These are phyloP conservation scores for Suillus subluteus DNA, from an alignment of 768 basidiomycete species.

Conservation along the genomic window DNA sequence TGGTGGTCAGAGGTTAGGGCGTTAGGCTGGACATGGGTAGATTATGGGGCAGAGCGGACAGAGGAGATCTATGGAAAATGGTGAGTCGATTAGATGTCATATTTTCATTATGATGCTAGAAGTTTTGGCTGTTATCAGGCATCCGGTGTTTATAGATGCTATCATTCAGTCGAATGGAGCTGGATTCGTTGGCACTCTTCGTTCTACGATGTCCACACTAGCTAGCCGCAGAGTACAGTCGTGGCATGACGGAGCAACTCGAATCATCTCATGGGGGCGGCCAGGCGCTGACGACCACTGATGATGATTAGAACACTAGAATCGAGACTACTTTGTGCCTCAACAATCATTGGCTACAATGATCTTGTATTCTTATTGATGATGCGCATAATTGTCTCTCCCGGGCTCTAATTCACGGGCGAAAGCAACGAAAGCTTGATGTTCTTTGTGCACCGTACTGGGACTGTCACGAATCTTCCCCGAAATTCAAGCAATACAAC, in stretches of 20 bases:
- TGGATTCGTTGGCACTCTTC: slow-evolving; percentile 74
- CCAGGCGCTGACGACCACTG: slow-evolving; percentile 60
- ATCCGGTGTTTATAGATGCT: slow-evolving; percentile 74
- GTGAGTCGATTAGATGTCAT: slow-evolving; percentile 33
- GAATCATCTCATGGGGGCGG: slow-evolving; percentile 61
- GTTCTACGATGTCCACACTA: slow-evolving; percentile 71
- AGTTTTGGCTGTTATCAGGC: slow-evolving; percentile 43
- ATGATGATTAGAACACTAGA: not conserved
- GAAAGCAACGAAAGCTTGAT: too few species aligned
- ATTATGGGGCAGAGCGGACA: slow-evolving; percentile 48
- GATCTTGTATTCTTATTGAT: not conserved
- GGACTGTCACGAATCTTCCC: too few species aligned
- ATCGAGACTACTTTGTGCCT: not conserved
- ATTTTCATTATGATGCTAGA: not conserved
- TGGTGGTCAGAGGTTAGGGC: slow-evolving; percentile 58
- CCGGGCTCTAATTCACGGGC: slow-evolving; percentile 47
- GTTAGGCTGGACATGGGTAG: slow-evolving; percentile 54
- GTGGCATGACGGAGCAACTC: slow-evolving; percentile 60
- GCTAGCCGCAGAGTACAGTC: slow-evolving; percentile 65
- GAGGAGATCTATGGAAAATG: slow-evolving; percentile 50
- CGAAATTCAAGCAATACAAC: not conserved
- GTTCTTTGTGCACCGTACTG: slow-evolving; percentile 47
- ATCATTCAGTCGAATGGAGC: slow-evolving; percentile 66
- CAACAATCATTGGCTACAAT: not conserved
- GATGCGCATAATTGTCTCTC: slow-evolving; percentile 41